A percentile compares a stretch with the other conserved stretches of the same genome.
Evolutionary conservation across 2,329 filamentous ascomycete species (phyloP).

Genomic region (Cercospora zeae-maydis): DNA sequence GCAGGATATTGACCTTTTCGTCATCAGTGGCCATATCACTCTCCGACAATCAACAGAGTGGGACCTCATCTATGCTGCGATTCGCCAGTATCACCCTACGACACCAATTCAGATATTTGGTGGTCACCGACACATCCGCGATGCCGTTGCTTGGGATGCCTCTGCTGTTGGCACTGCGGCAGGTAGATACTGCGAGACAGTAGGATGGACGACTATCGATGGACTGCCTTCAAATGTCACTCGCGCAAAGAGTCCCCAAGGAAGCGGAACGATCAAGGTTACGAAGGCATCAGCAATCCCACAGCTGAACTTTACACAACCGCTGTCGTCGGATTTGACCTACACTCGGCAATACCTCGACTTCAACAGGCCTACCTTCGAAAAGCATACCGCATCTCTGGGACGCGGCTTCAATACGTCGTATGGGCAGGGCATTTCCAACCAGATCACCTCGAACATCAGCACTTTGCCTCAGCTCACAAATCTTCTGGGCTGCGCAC

Average conservation of each 20-base stretch:
- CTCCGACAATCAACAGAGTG: constrained; percentile 45
- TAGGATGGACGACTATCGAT: constrained; percentile 63
- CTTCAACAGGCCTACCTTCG: constrained; percentile 64
- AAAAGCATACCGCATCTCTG: constrained; percentile 53
- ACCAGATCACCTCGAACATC: constrained; percentile 19
- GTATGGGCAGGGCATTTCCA: constrained; percentile 19
- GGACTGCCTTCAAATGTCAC: constrained; percentile 50
- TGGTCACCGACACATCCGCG: constrained; percentile 48
- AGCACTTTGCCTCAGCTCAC: constrained; percentile 20
- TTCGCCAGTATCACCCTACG: constrained; percentile 54
- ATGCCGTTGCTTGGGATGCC: constrained; percentile 62
- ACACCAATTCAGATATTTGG: constrained; percentile 64
- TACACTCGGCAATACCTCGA: constrained; percentile 64
- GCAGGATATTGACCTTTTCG: constrained; percentile 60
- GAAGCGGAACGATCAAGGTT: constrained; percentile 36
- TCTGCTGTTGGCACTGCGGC: constrained; percentile 60
- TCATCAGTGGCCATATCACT: constrained; percentile 63
- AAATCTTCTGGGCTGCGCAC: constrained; percentile 17
- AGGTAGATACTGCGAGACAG: constrained; percentile 63
- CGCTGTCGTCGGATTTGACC: constrained; percentile 28
- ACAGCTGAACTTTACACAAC: constrained; percentile 22
- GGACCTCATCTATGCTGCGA: constrained; percentile 54
- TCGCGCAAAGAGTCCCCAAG: constrained; percentile 41
- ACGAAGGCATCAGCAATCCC: constrained; percentile 29
- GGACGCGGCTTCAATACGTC: constrained; percentile 21